Percentiles rank a stretch among this genome's conserved stretches.
These are phyloP conservation scores for Dendrostoma leiphaemia DNA, from an alignment of 2,329 filamentous ascomycete species.

Conservation along the genomic window DNA sequence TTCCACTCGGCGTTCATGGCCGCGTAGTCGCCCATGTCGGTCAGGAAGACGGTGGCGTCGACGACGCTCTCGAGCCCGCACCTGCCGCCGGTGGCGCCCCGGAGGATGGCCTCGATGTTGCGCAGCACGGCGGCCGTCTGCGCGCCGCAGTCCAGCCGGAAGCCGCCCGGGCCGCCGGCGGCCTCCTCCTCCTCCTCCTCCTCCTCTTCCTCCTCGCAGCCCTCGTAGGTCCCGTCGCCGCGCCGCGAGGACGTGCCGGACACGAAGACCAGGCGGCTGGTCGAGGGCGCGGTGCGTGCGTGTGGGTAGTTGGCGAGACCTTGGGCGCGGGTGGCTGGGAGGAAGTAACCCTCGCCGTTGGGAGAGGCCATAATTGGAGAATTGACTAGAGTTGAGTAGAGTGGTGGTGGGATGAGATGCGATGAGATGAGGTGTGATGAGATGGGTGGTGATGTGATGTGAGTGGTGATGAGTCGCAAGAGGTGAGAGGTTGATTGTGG, in stretches of 20 bases:
- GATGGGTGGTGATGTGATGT: no score
- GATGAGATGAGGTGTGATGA: no score
- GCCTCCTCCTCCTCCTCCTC: no score
- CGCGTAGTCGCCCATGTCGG: slow-evolving; percentile 31
- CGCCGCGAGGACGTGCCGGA: slow-evolving; percentile 33
- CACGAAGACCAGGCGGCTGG: slow-evolving; percentile 27
- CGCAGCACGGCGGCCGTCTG: slow-evolving; percentile 32
- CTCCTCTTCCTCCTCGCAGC: slow-evolving; percentile 28
- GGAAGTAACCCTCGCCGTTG: slow-evolving; percentile 30
- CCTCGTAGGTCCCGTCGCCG: slow-evolving; percentile 31
- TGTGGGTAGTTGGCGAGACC: slow-evolving; percentile 35
- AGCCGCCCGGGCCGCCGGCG: no score
- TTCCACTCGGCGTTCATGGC: slow-evolving; percentile 36
- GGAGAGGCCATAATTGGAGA: slow-evolving; percentile 16
- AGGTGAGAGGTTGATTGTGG: not conserved
- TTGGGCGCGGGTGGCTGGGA: slow-evolving; percentile 28
- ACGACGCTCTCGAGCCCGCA: slow-evolving; percentile 30
- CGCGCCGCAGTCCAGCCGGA: slow-evolving; percentile 28
- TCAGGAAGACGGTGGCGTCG: slow-evolving; percentile 33
- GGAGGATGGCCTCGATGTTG: slow-evolving; percentile 30
- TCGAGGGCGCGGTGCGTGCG: slow-evolving; percentile 27
- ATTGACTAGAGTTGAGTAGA: no score
- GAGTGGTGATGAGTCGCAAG: not conserved
- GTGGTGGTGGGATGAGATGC: no score
- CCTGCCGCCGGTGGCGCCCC: slow-evolving; percentile 28